A percentile compares a stretch with the other conserved stretches of the same genome.
Conservation (phyloP, 2,329 filamentous ascomycete genomes). For the Emericellopsis atlantica region DNA sequence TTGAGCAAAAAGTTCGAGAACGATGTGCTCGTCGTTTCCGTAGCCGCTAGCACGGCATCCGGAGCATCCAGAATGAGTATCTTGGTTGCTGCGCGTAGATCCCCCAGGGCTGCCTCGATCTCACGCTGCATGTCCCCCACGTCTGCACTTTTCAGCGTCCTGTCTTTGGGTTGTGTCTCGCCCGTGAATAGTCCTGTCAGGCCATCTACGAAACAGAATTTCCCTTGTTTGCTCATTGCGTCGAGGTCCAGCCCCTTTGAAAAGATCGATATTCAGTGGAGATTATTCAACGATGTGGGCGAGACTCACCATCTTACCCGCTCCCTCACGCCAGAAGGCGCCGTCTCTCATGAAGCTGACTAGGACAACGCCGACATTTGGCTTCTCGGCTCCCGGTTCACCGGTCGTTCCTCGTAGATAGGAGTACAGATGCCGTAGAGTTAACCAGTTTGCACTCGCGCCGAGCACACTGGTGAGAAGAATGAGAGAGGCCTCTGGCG, state of each 20-base stretch:
- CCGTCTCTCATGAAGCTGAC: slow-evolving; percentile 74
- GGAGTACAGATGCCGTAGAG: slow-evolving; percentile 42
- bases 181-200: slow-evolving; percentile 42
- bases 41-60: slow-evolving; percentile 51
- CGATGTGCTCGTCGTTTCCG: slow-evolving; percentile 29
- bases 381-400: slow-evolving; percentile 6
- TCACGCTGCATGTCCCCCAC: slow-evolving; percentile 22
- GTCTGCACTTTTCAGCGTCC: slow-evolving; percentile 15
- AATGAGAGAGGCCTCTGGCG: slow-evolving; percentile 44
- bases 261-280: neutral
- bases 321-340: slow-evolving; percentile 65
- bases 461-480: slow-evolving; percentile 58
- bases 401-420: slow-evolving; percentile 16
- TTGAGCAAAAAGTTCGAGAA: slow-evolving; percentile 44
- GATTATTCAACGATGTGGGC: neutral
- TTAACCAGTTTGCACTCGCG: slow-evolving; percentile 53
- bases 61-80: slow-evolving; percentile 56
- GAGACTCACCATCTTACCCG: slow-evolving; percentile 45
- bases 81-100: slow-evolving; percentile 19
- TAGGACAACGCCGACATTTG: slow-evolving; percentile 46
- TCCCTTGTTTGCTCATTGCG: slow-evolving; percentile 38
- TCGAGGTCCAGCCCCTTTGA: slow-evolving; percentile 58
- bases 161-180: slow-evolving; percentile 5
- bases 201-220: slow-evolving; percentile 66
- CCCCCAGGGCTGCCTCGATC: slow-evolving; percentile 24